Percentiles rank a stretch among this genome's conserved stretches.
These are phyloP conservation scores for Albifimbria verrucaria DNA, from an alignment of 2,329 filamentous ascomycete genomes.

Conservation along the genomic window DNA sequence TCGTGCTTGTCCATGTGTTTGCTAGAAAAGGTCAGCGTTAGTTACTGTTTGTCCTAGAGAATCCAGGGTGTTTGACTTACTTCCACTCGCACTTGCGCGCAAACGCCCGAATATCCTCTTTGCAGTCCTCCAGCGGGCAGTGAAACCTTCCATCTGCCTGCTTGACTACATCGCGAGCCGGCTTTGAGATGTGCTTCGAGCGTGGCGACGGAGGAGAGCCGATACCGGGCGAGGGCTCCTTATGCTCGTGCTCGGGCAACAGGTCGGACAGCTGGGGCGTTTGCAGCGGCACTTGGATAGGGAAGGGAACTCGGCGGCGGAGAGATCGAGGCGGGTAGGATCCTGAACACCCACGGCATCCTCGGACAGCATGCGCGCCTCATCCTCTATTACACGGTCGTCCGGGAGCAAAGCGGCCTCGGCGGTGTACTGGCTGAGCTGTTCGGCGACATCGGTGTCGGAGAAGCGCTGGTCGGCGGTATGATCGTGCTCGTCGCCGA, in stretches of 20 bases:
- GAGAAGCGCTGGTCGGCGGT: slow-evolving; percentile 37
- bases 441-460: slow-evolving; percentile 40
- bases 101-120: slow-evolving; percentile 63
- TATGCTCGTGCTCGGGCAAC: slow-evolving; percentile 29
- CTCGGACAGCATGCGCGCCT: slow-evolving; percentile 32
- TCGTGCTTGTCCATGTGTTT: slow-evolving; percentile 99
- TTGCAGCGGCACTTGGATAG: slow-evolving; percentile 27
- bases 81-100: slow-evolving; percentile 90
- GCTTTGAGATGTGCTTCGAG: slow-evolving; percentile 55
- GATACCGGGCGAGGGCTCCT: slow-evolving; percentile 28
- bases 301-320: slow-evolving; percentile 29
- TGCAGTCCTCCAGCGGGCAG: slow-evolving; percentile 70
- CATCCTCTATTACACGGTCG: slow-evolving; percentile 33
- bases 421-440: slow-evolving; percentile 40
- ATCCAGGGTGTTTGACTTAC: slow-evolving; percentile 52
- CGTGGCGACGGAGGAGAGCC: slow-evolving; percentile 35
- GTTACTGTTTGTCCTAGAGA: not conserved
- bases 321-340: slow-evolving; percentile 35
- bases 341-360: slow-evolving; percentile 36
- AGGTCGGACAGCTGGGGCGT: slow-evolving; percentile 27
- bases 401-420: slow-evolving; percentile 35
- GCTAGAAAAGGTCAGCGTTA: slow-evolving; percentile 42
- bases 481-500: slow-evolving; percentile 42
- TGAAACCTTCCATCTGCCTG: slow-evolving; percentile 73
- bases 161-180: slow-evolving; percentile 53